Base-by-base conservation (phyloP, 23 red algal species). In the Agarophyton chilense region DNA sequence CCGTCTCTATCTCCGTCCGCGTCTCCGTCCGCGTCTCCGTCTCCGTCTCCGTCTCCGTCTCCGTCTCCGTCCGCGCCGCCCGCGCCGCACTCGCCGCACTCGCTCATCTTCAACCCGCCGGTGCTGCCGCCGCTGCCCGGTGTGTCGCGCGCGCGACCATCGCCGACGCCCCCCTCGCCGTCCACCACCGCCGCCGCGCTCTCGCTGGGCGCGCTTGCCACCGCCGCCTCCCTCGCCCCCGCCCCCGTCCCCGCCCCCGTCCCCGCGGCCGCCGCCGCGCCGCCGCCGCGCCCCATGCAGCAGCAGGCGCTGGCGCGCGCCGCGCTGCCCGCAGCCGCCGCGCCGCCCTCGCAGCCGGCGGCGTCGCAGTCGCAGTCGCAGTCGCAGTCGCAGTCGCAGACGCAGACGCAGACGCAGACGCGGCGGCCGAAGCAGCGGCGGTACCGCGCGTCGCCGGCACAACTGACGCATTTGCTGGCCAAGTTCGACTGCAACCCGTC, bases 381-480 rank as follows among this genome's bases (percentile, higher is more conserved):
- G 8, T 2, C 16, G 52, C 52, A 2, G 3, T 1, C 55, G 55
- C 55, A 21, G 55, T 6, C 22, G 55, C 55, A 28, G 22, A 2
- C 22, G 22, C 22, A 10, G 45, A 10, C 45, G 45, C 45, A 25
- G 45, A 13, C 55, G 55, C 55, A 2, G 22, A 21, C 55, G 55
- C 55, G 22, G 22, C 22, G 10, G 55, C 22, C 60, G 16, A 94
- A 94, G 44, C 91, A 94, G 50, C 61, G 82, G 8, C 80, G 91
- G 38, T 94, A 94, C 62, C 65, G 91, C 32, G 91, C 91, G 40
- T 77, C 81, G 18, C 91, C 91, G 19, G 91, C 64, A 44, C 91
- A 94, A 53, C 73, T 94, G 22, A 53, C 46, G 16, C 79, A 94
- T 22, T 81, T 94, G 26, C 52, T 94, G 13, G 82, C 80, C 38